Percentiles rank a stretch among this genome's conserved stretches.
Conservation (phyloP, 768 basidiomycete species). For the Amanita molliuscula region DNA sequence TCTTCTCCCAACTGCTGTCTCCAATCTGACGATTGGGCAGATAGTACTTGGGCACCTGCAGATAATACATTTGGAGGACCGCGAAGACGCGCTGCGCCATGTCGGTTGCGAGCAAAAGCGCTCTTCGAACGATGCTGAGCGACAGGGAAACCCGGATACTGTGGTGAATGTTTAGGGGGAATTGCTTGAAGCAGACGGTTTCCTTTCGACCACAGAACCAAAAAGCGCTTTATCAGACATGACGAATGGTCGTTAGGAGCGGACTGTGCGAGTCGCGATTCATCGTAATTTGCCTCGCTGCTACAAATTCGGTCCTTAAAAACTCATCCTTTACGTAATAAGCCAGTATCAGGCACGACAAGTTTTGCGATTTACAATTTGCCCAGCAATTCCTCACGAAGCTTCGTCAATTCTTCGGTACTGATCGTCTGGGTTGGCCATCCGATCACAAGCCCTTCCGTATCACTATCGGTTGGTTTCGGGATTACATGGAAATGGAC, state of each 20-base stretch:
- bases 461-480: slow-evolving; percentile 54
- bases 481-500: slow-evolving; percentile 95
- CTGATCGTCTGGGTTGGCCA: slow-evolving; percentile 60
- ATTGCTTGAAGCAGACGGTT: slow-evolving; percentile 16
- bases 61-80: slow-evolving; percentile 19
- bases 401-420: slow-evolving; percentile 55
- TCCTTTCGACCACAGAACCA: slow-evolving; percentile 41
- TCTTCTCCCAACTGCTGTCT: slow-evolving; percentile 51
- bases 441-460: slow-evolving; percentile 69
- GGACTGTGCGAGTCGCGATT: background rate
- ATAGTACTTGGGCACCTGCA: slow-evolving; percentile 4
- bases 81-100: slow-evolving; percentile 10
- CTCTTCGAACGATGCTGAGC: slow-evolving; percentile 59
- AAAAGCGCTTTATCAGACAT: slow-evolving; percentile 15
- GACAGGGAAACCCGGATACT: slow-evolving; percentile 47
- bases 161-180: slow-evolving; percentile 17
- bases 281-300: background rate
- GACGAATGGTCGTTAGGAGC: background rate
- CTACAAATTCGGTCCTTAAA: background rate
- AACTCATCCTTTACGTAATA: background rate
- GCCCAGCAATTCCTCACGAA: slow-evolving; percentile 43
- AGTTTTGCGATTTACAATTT: slow-evolving; percentile 26
- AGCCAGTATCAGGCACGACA: background rate
- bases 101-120: slow-evolving; percentile 41
- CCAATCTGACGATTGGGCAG: slow-evolving; percentile 23